Evolutionary conservation across 2,329 filamentous ascomycete genomes (phyloP).

Genomic region (Huntiella abstrusa): DNA sequence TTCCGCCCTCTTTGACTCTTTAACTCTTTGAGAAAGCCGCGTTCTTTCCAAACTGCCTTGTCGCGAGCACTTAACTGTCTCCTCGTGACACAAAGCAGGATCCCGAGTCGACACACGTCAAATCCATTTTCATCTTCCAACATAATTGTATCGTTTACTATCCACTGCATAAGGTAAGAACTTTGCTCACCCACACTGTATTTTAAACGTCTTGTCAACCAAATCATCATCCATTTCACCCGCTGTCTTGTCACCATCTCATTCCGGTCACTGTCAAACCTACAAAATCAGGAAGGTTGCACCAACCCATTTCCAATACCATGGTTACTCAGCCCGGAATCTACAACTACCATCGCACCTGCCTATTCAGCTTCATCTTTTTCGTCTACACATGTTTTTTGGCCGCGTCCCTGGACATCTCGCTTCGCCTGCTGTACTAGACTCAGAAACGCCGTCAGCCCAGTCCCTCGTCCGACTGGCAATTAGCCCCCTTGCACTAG

Average conservation of each 20-base stretch:
- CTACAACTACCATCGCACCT: no score
- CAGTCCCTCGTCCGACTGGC: no score
- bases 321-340: not conserved
- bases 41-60: not conserved
- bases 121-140: no score
- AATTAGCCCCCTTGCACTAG: no score
- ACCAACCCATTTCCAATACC: not conserved
- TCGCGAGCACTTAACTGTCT: constrained; percentile 3
- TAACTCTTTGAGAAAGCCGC: not conserved
- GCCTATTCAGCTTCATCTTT: no score
- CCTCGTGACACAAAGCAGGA: constrained; percentile 2
- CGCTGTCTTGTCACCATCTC: not conserved
- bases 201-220: not conserved
- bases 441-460: no score
- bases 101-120: not conserved
- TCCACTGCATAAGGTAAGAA: not conserved
- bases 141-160: not conserved
- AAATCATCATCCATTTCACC: not conserved
- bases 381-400: no score
- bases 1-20: not conserved
- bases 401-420: no score
- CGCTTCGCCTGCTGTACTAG: no score
- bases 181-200: not conserved
- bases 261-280: not conserved
- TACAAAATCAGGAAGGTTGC: not conserved